Evolutionary conservation across 2,329 filamentous ascomycete genomes (phyloP).

Genomic region (Cercospora zeina): DNA sequence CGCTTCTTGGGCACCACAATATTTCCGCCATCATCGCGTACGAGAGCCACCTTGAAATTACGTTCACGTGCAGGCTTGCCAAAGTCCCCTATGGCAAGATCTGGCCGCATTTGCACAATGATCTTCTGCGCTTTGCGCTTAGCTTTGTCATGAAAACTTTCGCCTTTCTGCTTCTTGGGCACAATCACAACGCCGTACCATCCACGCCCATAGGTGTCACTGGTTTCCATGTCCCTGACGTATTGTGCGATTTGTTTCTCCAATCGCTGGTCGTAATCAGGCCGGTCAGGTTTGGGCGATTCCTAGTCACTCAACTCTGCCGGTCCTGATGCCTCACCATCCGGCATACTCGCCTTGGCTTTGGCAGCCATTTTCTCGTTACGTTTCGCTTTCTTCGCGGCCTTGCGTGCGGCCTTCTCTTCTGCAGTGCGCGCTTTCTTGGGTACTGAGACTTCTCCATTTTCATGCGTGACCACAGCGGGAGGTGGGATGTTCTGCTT

Average conservation of each 20-base stretch:
- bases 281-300: background rate
- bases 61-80: background rate
- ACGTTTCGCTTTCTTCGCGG: constrained; percentile 57
- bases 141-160: background rate
- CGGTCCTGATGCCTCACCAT: background rate
- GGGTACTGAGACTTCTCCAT: constrained; percentile 26
- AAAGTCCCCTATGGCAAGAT: background rate
- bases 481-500: constrained; percentile 39
- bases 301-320: constrained; percentile 7
- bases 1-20: constrained; percentile 3
- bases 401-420: constrained; percentile 57
- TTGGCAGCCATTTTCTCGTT: constrained; percentile 45
- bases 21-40: background rate
- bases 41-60: background rate
- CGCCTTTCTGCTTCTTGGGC: constrained; percentile 2
- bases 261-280: background rate
- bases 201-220: background rate
- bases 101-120: background rate
- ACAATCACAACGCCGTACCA: background rate
- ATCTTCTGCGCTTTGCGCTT: background rate
- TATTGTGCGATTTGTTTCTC: background rate
- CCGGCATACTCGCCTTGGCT: background rate
- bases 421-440: constrained; percentile 32
- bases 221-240: background rate
- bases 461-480: constrained; percentile 30